Base-by-base conservation (phyloP, 1,139 yeast species). In the Saccharomyces pastorianus region DNA sequence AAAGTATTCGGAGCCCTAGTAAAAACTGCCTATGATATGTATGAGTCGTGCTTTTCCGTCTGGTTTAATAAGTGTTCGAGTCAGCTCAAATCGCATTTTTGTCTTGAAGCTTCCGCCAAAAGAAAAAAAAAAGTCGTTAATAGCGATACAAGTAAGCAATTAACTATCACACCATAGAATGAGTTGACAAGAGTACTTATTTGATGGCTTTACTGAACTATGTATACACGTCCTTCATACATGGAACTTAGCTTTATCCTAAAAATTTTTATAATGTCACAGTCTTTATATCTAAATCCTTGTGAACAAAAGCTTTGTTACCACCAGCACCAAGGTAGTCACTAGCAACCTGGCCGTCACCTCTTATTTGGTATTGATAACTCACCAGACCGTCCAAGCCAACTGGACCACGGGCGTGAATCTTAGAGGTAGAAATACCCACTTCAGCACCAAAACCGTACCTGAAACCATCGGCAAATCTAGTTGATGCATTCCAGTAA, bases 391-490 rank as follows among this genome's bases (percentile, higher is more conserved):
- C 99, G 68, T 95, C 99, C 49, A 95, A 78, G 1, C 99, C 99
- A 41, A 95, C 98, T 11, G 99, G 99, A 0, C 99, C 99, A 64
- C 99, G 81, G 13, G 99, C 96, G 68, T 95, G 99, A 61, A 95
- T 89, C 70, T 93, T 93, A 68, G 91, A 90, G 49, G 99, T 95
- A 56, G 96, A 86, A 58, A 95, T 91, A 46, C 99, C 99, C 29
- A 95, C 99, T 71, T 95, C 99, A 7, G 99, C 86, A 53, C 99
- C 99, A 68, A 95, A 93, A 0, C 99, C 99, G 67, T 90, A 95
- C 68, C 99, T 81, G 76, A 89, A 93, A 1, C 99, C 99, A 72
- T 95, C 99, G 8, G 99, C 98, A 73, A 95, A 95, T 67, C 99
- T 79, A 2, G 98, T 89, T 8, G 96, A 87, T 52, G 96, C 91